Evolutionary conservation across 768 basidiomycete species (phyloP), one percentile per base, ranked within the genome.

Genomic region (Neoboletus subvelutipes): DNA sequence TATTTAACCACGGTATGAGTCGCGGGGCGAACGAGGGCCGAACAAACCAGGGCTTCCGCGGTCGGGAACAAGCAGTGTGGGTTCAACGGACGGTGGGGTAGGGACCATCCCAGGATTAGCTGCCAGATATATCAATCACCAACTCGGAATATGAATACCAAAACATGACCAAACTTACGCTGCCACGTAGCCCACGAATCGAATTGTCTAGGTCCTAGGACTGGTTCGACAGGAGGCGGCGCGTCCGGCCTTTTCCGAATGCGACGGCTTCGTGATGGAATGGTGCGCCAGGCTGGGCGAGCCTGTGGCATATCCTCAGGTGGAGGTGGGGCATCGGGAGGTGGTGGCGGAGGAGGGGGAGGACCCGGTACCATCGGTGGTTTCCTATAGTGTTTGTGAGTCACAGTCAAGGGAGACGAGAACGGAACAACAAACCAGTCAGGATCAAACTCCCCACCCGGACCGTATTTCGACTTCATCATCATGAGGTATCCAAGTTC

Each of bases 381-480:
- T 73, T 75, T 77, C 80, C 78, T 79, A 46, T 20, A 11, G 22
- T n/a, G n/a, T 42, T 33, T 54, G 34, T 54, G 53, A 59, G 39
- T 9, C 24, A 41, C 54, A 34, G 8, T 13, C 7, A 37, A 4
- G 18, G 22, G 6, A 8, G 10, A 31, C 17, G n/a, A 33, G 20
- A 36, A 49, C 22, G 22, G 7, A 54, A n/a, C 18, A 24, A 50
- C 73, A 60, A 37, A 85, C 91, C 92, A 93, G n/a, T 89, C 85
- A 9, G 86, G 81, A 64, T 92, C 87, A 65, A 88, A 94, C 69
- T 91, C 87, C 50, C 92, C 92, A 54, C 90, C 90, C n/a, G 90
- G 85, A 6, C 86, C 86, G 62, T 91, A 90, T 67, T 88, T 88
- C 40, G 88, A 79, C 69, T 83, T 85, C 78, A 87, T 77, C 62